Evolutionary conservation across 1,284 basidiomycete genomes (phyloP), one percentile per base, ranked within the genome.

Genomic region (Ganoderma lucidum): DNA sequence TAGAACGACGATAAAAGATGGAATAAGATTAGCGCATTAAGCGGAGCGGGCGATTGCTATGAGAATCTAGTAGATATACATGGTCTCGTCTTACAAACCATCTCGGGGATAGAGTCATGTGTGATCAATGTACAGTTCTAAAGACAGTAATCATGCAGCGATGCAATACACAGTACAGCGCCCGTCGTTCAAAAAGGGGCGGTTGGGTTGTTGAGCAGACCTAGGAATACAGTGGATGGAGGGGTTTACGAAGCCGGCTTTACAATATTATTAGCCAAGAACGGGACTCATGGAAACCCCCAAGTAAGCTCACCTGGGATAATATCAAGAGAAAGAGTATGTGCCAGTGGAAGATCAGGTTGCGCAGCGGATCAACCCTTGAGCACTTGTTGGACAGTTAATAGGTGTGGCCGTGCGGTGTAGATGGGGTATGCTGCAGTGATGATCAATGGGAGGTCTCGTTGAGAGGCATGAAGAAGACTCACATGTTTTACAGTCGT

Each of bases 401-500:
- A 35, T 42, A 69, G 41, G 42, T 65, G 68, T 63, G 68, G 68
- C 28, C 64, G 68, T 55, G 64, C 64, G 48, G 64, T 30, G 41
- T 73, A 71, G 30, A 66, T 48, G 35, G 66, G 63, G 44, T 67
- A 68, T 14, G 65, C 67, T 66, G 55, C 37, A 56, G 42, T 45
- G 28, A 28, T 44, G 19, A n/a, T 67, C 51, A 66, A 66, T 48
- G 45, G 58, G 53, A 32, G 53, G 17, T 48, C 45, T 28, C 28
- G 10, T 55, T 42, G 39, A 30, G n/a, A 32, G 15, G 8, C 2
- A 44, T 15, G 39, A 17, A n/a, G 12, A 41, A 15, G 6, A 71
- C 78, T 71, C 56, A 77, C 78, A 70, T 68, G 71, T 70, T 53
- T 62, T 73, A 67, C 76, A 76, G 62, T 80, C 78, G 30, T 78